Base-by-base conservation (phyloP, 2,329 filamentous ascomycete genomes). In the Colletotrichum coccodes region DNA sequence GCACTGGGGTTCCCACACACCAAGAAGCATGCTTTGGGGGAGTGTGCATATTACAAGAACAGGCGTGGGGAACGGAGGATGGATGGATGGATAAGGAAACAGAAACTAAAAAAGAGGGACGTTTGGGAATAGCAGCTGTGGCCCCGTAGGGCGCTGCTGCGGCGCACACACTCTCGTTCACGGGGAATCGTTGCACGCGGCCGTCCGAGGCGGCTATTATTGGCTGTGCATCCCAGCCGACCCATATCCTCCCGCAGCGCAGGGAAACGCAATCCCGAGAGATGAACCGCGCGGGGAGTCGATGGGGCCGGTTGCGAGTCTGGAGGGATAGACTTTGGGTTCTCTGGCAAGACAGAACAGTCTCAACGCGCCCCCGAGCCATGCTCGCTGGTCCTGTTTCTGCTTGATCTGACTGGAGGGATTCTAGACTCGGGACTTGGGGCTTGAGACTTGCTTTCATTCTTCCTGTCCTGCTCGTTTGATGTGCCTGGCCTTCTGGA, bases 21-120 rank as follows among this genome's bases (percentile, higher is more conserved):
- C 14, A 34, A 42, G 30, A 54, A 26, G 46, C 52, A 57, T 50
- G 59, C 36, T 16, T 32, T 5, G n/a, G 28, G 47, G 57, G 64
- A 53, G 64, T 54, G 64, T 59, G 60, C 60, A 64, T 68, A 68
- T 52, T 9, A 50, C 52, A 54, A 32, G 30, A 34, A 34, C 50
- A 26, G 64, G 42, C 21, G 28, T 54, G 32, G 42, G 32, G 9
- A 12, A 36, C 14, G 32, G 6, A 36, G 34, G 21, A 44, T 36
- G 34, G n/a, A 30, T 6, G 38, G 36, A 44, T 23, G 34, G 8
- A 28, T n/a, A 9, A 59, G n/a, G n/a, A 42, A 34, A 44, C 42
- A 23, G 28, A 56, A 61, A 47, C 11, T 42, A 50, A 58, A 30
- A 64, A 46, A 58, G 18, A 63, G 26, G 52, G 60, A 63, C 6